phyloP scores from a whole-genome alignment of 768 basidiomycete species.

The Rhizopogon sp. region DNA sequence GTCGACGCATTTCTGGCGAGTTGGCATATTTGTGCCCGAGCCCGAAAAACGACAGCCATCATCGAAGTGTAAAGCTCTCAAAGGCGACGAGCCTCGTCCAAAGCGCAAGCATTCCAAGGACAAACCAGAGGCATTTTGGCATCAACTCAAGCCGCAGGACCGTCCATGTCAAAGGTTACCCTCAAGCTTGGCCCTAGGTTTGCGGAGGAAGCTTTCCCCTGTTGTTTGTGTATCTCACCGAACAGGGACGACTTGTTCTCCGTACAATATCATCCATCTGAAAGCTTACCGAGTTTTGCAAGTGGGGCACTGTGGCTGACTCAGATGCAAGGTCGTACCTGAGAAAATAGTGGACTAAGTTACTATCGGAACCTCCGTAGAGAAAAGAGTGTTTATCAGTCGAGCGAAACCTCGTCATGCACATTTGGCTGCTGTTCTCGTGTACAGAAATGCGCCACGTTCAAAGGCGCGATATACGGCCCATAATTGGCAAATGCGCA shows the following conservation, averaged over 20 bases:
- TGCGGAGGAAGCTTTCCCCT: slow-evolving; percentile 55
- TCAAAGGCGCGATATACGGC: slow-evolving; percentile 57
- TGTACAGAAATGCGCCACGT: slow-evolving; percentile 85
- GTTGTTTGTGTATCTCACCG: slow-evolving; percentile 61
- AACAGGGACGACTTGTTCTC: slow-evolving; percentile 49
- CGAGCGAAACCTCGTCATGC: slow-evolving; percentile 23
- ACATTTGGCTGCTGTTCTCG: background rate
- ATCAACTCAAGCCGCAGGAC: slow-evolving; percentile 9
- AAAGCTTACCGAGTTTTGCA: slow-evolving; percentile 22
- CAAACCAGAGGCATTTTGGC: background rate
- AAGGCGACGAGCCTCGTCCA: slow-evolving; percentile 18
- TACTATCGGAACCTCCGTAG: slow-evolving; percentile 30
- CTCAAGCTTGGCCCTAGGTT: slow-evolving; percentile 66
- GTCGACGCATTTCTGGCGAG: slow-evolving; percentile 74
- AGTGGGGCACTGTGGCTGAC: slow-evolving; percentile 55
- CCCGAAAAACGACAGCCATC: slow-evolving; percentile 6
- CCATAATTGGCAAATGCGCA: slow-evolving; percentile 88
- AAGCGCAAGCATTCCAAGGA: slow-evolving; percentile 24
- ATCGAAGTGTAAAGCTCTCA: slow-evolving; percentile 36
- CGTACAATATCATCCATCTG: slow-evolving; percentile 59
- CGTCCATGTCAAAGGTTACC: slow-evolving; percentile 47
- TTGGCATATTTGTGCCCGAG: slow-evolving; percentile 19
- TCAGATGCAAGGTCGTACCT: slow-evolving; percentile 59
- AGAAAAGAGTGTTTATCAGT: slow-evolving; percentile 71
- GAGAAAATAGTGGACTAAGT: slow-evolving; percentile 88